Conservation (phyloP, 2,329 filamentous ascomycete species). For the Tolypocladium ophioglossoides region DNA sequence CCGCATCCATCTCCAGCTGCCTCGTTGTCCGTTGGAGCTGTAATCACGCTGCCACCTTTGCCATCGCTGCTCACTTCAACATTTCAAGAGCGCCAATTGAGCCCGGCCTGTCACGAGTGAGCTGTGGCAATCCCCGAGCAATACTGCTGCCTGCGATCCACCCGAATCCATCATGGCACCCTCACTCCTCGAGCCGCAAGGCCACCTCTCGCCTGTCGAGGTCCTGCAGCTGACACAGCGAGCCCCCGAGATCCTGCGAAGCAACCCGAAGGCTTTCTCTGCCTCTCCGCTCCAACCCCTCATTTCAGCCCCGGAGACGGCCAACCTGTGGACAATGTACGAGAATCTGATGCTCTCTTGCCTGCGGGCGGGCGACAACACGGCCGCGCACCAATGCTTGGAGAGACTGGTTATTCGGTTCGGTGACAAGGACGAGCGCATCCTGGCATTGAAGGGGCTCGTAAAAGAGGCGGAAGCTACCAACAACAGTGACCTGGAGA, state of each 20-base stretch:
- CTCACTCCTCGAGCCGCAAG: slow-evolving; percentile 45
- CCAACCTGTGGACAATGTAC: slow-evolving; percentile 74
- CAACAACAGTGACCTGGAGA: slow-evolving; percentile 52
- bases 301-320: slow-evolving; percentile 52
- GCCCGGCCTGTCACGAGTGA: neutral
- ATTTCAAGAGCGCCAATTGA: neutral
- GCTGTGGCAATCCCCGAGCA: neutral
- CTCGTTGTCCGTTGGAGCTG: neutral
- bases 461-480: slow-evolving; percentile 74
- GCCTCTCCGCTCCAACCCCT: slow-evolving; percentile 43
- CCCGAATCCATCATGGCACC: slow-evolving; percentile 28
- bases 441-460: slow-evolving; percentile 74
- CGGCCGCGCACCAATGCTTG: slow-evolving; percentile 64
- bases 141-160: neutral
- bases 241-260: slow-evolving; percentile 45
- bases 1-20: neutral
- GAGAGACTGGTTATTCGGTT: slow-evolving; percentile 71
- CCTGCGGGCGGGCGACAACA: slow-evolving; percentile 73
- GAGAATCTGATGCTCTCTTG: slow-evolving; percentile 82
- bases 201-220: slow-evolving; percentile 43
- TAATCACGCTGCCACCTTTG: neutral
- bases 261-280: slow-evolving; percentile 41
- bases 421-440: slow-evolving; percentile 70
- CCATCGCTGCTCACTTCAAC: neutral
- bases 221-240: slow-evolving; percentile 50